Percentiles rank a stretch among this genome's conserved stretches.
phyloP scores from a whole-genome alignment of 2,329 filamentous ascomycete genomes.

The Xylaria arbuscula region DNA sequence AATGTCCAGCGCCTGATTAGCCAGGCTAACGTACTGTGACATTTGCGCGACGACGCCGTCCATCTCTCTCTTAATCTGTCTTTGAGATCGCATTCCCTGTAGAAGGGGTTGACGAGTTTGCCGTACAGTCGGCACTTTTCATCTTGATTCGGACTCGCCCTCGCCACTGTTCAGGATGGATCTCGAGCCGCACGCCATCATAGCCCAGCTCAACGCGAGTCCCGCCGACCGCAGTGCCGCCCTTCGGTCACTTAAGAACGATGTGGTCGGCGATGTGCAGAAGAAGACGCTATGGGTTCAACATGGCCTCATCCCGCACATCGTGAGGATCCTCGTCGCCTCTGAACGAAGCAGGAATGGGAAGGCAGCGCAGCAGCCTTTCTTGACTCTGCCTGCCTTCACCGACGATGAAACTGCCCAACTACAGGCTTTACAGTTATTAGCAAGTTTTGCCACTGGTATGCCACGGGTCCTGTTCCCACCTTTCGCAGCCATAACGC shows the following conservation, averaged over 20 bases:
- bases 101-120: constrained; percentile 7
- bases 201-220: constrained; percentile 57
- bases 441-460: constrained; percentile 88
- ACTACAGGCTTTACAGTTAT: constrained; percentile 84
- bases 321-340: constrained; percentile 59
- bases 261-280: constrained; percentile 86
- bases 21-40: constrained; percentile 11
- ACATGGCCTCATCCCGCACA: constrained; percentile 73
- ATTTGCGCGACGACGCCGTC: constrained; percentile 21
- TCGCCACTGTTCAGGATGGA: constrained; percentile 42
- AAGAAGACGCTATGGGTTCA: constrained; percentile 84
- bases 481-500: constrained; percentile 22
- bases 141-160: constrained; percentile 16
- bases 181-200: constrained; percentile 43
- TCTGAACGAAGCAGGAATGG: constrained; percentile 54
- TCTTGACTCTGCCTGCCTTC: constrained; percentile 54
- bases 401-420: constrained; percentile 74
- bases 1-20: constrained; percentile 2
- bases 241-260: constrained; percentile 84
- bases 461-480: constrained; percentile 45
- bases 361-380: constrained; percentile 53
- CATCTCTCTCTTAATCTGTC: background rate
- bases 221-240: constrained; percentile 67
- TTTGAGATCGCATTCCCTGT: background rate
- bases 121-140: constrained; percentile 18